Base-by-base conservation (phyloP, 2,329 filamentous ascomycete species). In the Pseudopyrenochaeta lycopersici region DNA sequence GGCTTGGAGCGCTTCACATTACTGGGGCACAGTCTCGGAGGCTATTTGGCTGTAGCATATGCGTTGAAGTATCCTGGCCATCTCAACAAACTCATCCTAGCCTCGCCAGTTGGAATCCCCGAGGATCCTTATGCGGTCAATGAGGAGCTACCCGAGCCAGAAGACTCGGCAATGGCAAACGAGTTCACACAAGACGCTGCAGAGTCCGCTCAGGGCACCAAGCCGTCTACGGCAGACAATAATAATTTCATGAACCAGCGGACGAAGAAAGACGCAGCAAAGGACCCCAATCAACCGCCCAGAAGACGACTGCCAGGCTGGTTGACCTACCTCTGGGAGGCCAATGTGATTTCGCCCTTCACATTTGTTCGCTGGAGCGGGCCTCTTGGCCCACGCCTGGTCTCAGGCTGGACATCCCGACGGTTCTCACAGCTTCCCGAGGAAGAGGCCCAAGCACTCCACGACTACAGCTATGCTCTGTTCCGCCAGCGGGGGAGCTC, bases 51-150 rank as follows among this genome's bases (percentile, higher is more conserved):
- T 4, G 90, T 96, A 0, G 93, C 92, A 17, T 99, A 99, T 72
- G 93, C 95, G 1, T 82, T 98, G 54, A 99, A 99, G 75, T 99
- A 99, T 70, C 95, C 95, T 0, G 94, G 94, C 12, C 91, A 87
- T 63, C 79, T 99, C 30, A 97, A 99, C 79, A 99, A 99, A 79
- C 85, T 99, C 58, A 96, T 99, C 59, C 84, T 99, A 27, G 95
- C 92, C 0, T 97, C 92, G 0, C 95, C 95, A 0, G 95, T 97
- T 17, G 95, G 95, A 17, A 90, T 99, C 7, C 95, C 95, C 1
- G 93, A 96, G 71, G 92, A 99, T 67, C 95, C 95, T 0, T 94
- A 94, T 68, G 95, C 94, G 4, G 87, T 95, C 53, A 88, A 85
- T 62, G 88, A 91, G 10, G 88, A 87, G 2, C 86, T 97, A 80